Evolutionary conservation across 1,139 yeast species (phyloP).

Genomic region (Taiozyma onychis): DNA sequence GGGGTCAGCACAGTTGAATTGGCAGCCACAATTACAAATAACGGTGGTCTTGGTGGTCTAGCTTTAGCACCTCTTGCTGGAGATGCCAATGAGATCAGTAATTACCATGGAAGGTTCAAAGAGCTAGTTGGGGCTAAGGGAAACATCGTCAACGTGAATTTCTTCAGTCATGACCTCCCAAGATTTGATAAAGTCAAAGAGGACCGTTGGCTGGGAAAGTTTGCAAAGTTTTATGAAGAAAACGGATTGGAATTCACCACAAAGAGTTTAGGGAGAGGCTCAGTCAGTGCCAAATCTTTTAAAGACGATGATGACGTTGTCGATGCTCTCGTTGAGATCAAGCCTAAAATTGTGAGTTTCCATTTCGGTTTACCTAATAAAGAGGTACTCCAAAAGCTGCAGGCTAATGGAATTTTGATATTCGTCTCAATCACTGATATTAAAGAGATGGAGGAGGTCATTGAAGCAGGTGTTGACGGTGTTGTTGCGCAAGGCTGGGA

Average conservation of each 20-base stretch:
- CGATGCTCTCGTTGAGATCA: slow-evolving; percentile 13
- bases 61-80: slow-evolving; percentile 27
- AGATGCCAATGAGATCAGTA: slow-evolving; percentile 7
- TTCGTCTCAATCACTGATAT: slow-evolving; percentile 39
- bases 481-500: slow-evolving; percentile 45
- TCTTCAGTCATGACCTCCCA: slow-evolving; percentile 36
- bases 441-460: slow-evolving; percentile 30
- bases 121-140: slow-evolving; percentile 1
- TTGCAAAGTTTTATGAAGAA: slow-evolving; percentile 6
- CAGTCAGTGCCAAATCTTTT: slow-evolving; percentile 31
- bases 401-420: slow-evolving; percentile 30
- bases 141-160: slow-evolving; percentile 37
- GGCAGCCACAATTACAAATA: slow-evolving; percentile 33
- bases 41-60: slow-evolving; percentile 44
- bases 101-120: slow-evolving; percentile 9
- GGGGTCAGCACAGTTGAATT: slow-evolving; percentile 40
- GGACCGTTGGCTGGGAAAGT: slow-evolving; percentile 18
- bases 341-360: slow-evolving; percentile 40
- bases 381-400: slow-evolving; percentile 27
- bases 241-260: not conserved
- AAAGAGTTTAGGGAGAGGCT: not conserved
- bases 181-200: slow-evolving; percentile 5
- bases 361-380: slow-evolving; percentile 42
- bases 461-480: slow-evolving; percentile 33
- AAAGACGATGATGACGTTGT: slow-evolving; percentile 28